Evolutionary conservation across 2,329 filamentous ascomycete species (phyloP), one percentile per base, ranked within the genome.

Genomic region (Grosmannia huntii): DNA sequence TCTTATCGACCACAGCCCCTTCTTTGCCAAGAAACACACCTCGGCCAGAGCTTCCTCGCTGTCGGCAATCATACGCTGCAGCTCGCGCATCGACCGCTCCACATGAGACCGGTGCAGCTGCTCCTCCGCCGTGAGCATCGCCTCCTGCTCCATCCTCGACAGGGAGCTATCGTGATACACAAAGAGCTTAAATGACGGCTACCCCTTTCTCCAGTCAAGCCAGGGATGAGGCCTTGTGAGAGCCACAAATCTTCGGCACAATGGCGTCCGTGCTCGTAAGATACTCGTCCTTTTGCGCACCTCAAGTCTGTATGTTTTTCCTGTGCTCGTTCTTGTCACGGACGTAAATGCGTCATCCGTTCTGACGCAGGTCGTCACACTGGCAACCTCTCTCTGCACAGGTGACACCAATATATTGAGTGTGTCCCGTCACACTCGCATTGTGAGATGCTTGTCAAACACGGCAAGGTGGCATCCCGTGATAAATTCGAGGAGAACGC

Each of bases 11-110:
- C 27, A 28, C 27, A 28, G 4, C 27, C 27, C 27, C 27, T 28
- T 4, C 27, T 28, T 7, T 28, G 27, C 27, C 27, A 28, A 28
- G 7, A 10, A 33, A 33, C 31, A 53, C 60, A 80, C 79, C 68
- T 73, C 73, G 59, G 72, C 68, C 21, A 84, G 68, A 56, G 75
- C 71, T 56, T 69, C 68, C 65, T 83, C 77, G 61, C 81, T 76
- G 65, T 84, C 76, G 58, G 73, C 72, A 33, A 85, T 75, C 64
- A 75, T 75, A 19, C 70, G 72, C 67, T 87, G 82, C 1, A 92
- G 79, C 66, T 86, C 83, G 61, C 76, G 78, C 51, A 91, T 66
- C 2, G 87, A 89, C 57, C 80, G 78, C 59, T 89, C 81, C 51
- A 92, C 73, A 65, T 78, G 81, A 49, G 75, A 67, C 56, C 77